These are phyloP conservation scores for Ustilago tritici DNA, from an alignment of 1,284 basidiomycete species.

Conservation along the genomic window DNA sequence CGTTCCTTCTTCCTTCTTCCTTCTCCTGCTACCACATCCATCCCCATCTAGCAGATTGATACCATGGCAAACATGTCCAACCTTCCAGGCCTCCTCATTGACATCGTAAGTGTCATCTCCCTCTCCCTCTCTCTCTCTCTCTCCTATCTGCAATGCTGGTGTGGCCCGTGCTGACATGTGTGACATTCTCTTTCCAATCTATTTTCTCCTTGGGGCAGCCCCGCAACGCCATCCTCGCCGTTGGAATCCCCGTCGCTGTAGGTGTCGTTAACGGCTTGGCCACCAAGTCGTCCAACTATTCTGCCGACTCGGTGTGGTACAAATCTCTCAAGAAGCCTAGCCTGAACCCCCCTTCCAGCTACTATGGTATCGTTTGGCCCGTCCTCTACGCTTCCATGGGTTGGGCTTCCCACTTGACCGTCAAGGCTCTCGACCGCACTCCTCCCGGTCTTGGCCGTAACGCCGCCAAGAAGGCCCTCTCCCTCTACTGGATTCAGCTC, in stretches of 20 bases:
- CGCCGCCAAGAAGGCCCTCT: slow-evolving; percentile 74
- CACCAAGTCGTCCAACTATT: slow-evolving; percentile 56
- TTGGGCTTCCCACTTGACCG: slow-evolving; percentile 77
- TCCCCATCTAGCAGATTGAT: background rate
- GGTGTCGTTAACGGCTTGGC: slow-evolving; percentile 55
- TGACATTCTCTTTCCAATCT: background rate
- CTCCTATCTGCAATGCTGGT: background rate
- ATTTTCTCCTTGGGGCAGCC: slow-evolving; percentile 24
- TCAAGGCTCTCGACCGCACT: slow-evolving; percentile 63
- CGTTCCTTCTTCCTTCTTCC: background rate
- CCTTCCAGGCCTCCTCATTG: slow-evolving; percentile 57
- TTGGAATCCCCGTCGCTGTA: slow-evolving; percentile 60
- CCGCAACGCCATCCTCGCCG: slow-evolving; percentile 62
- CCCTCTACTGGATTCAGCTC: slow-evolving; percentile 79
- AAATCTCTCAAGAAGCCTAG: slow-evolving; percentile 59
- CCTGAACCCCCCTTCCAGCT: slow-evolving; percentile 54
- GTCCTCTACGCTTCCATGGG: slow-evolving; percentile 76
- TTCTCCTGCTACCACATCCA: slow-evolving; percentile 20
- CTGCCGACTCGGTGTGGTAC: slow-evolving; percentile 57
- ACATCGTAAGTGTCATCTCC: slow-evolving; percentile 34
- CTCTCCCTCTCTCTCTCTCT: too few relatives aligned
- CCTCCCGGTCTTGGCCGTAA: slow-evolving; percentile 70
- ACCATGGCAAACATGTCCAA: slow-evolving; percentile 41
- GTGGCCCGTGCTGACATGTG: background rate
- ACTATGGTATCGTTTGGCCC: slow-evolving; percentile 73